Base-by-base conservation (phyloP, 2,329 filamentous ascomycete genomes). In the Pestalotiopsis sp. region DNA sequence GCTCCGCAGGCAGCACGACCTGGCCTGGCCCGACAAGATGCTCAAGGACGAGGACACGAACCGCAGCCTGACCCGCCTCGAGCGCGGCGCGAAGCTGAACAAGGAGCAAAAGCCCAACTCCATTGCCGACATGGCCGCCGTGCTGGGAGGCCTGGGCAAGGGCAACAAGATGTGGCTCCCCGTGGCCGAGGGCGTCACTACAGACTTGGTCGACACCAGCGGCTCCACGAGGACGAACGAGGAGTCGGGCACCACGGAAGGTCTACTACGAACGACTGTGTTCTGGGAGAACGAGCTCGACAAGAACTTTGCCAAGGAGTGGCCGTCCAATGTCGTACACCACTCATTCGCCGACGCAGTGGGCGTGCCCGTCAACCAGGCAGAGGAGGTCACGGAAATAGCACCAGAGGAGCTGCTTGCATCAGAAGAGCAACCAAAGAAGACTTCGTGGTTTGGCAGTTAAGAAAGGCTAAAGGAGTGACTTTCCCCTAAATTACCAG, bases 101-200 rank as follows among this genome's bases (percentile, higher is more conserved):
- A 25, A 38, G 36, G 83, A 89, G 75, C 89, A 91, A 80, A 87
- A 86, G 77, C 83, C 84, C 66, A 91, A 91, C 77, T 82, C 83
- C 13, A 82, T 92, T 62, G 90, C 90, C 67, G 90, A 92, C 77
- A 83, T 92, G 71, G 89, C 90, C 0, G 85, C 84, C 25, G 85
- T 89, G 25, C 82, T 91, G 66, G 80, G 78, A 7, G 88, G 87
- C 4, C 71, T 76, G 11, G 87, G 87, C 49, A 80, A 82, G 70
- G 86, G 87, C 41, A 89, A 86, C 77, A 82, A 79, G 74, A 80
- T 89, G 68, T 76, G 77, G 73, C 39, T 74, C 14, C 52, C 69
- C 59, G 60, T 69, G 52, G 36, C 64, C 25, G 61, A 73, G 65
- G 67, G 69, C 49, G 52, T 67, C 67, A 57, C 31, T 36, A 36